Evolutionary conservation across 352 stramenopile genomes (phyloP).

Genomic region (Peronospora destructor): DNA sequence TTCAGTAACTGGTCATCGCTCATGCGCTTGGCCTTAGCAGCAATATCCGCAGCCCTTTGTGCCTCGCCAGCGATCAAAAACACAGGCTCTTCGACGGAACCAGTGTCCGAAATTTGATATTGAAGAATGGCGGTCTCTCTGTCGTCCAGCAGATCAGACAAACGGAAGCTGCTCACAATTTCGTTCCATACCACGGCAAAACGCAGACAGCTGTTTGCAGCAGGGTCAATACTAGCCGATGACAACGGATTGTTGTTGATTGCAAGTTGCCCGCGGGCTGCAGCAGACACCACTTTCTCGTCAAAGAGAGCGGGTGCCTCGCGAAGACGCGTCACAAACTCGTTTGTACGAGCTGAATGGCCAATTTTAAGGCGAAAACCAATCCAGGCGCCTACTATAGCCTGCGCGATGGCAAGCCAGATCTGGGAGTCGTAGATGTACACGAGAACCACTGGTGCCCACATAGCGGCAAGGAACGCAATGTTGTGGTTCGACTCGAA

Average conservation of each 20-base stretch:
- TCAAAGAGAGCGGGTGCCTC: slow-evolving; percentile 67
- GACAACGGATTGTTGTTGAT: slow-evolving; percentile 57
- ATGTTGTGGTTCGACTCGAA: slow-evolving; percentile 78
- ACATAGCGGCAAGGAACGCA: slow-evolving; percentile 72
- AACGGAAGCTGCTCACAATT: slow-evolving; percentile 83
- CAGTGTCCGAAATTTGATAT: slow-evolving; percentile 83
- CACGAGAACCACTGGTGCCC: slow-evolving; percentile 70
- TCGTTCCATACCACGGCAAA: slow-evolving; percentile 88
- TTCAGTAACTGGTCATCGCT: slow-evolving; percentile 60
- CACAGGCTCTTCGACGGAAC: slow-evolving; percentile 75
- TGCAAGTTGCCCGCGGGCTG: slow-evolving; percentile 55
- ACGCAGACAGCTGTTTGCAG: slow-evolving; percentile 73
- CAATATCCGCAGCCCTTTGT: slow-evolving; percentile 62
- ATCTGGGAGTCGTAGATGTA: slow-evolving; percentile 87
- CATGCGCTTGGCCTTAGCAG: slow-evolving; percentile 40
- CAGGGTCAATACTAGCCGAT: slow-evolving; percentile 41
- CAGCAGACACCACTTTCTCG: slow-evolving; percentile 67
- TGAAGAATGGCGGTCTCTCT: slow-evolving; percentile 83
- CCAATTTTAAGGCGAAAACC: slow-evolving; percentile 78
- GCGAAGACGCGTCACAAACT: slow-evolving; percentile 65
- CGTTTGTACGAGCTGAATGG: slow-evolving; percentile 66
- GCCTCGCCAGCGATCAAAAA: slow-evolving; percentile 83
- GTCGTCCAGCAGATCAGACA: slow-evolving; percentile 83
- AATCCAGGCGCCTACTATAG: slow-evolving; percentile 66
- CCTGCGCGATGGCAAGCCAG: slow-evolving; percentile 79